Conservation (phyloP, 1,139 yeast genomes). For the Yamadazyma jaroonii region DNA sequence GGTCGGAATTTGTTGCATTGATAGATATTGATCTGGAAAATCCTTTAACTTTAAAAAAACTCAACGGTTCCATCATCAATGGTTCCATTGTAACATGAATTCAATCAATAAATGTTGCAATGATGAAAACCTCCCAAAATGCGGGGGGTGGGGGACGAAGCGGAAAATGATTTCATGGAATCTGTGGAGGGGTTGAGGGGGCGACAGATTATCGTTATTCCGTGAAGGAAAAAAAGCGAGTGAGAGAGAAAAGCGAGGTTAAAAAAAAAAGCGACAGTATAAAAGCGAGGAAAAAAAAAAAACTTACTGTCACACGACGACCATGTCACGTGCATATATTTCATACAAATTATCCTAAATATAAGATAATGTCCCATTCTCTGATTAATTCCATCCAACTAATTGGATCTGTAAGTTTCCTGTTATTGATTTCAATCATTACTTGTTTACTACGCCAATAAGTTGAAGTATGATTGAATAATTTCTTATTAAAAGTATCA, state of each 20-base stretch:
- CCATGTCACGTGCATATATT: background rate
- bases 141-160: constrained; percentile 1
- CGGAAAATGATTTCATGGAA: background rate
- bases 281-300: background rate
- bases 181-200: background rate
- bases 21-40: no score
- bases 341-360: constrained; percentile 23
- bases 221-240: no score
- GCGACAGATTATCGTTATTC: background rate
- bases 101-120: no score
- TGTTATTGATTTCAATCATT: constrained; percentile 50
- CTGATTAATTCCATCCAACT: constrained; percentile 55
- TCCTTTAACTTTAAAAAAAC: no score
- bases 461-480: constrained; percentile 24
- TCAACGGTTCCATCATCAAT: no score
- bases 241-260: no score
- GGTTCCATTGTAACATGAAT: no score
- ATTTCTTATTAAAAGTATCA: background rate
- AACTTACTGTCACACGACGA: no score
- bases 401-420: constrained; percentile 40
- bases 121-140: background rate
- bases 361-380: constrained; percentile 50
- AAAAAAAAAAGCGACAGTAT: background rate
- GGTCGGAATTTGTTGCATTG: no score
- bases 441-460: constrained; percentile 58